Evolutionary conservation across 2,329 filamentous ascomycete genomes (phyloP), one percentile per base, ranked within the genome.

Genomic region (Shiraia sp.): DNA sequence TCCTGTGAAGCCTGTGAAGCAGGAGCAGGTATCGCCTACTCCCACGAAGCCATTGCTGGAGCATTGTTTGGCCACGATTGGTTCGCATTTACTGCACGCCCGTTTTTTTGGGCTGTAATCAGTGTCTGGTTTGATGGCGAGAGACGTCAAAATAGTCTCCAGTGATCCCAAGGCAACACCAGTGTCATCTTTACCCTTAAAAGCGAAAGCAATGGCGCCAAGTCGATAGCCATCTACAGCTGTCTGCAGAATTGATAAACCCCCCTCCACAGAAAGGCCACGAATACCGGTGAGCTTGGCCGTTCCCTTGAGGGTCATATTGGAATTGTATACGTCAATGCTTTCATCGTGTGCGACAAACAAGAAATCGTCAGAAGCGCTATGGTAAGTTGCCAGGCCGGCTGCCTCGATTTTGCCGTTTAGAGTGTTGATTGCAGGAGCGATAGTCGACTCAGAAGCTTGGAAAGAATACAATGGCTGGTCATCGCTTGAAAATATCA

Each of bases 401-500:
- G 51, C 36, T 3, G 57, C 50, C 12, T 59, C 43, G 3, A 63
- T 40, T 3, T 61, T 36, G 2, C 55, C 33, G 4, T 31, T 34
- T 0, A 54, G 38, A 14, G 45, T 60, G 12, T 42, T 40, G 10
- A 65, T 45, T 2, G 44, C 42, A 0, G 61, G 59, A 9, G 57
- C 45, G 2, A 10, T 22, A 1, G 41, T 55, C 6, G 51, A 45
- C 26, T 65, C 62, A 1, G 51, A 28, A 13, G 59, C 62, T n/a
- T 59, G 48, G 42, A 65, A 65, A 14, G 61, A 57, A 33, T 64
- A 65, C 24, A 65, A n/a, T 2, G 55, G 46, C 15, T 39, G 47
- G 27, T 59, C 57, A 12, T 64, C 53, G 3, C 47, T 58, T 1
- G 62, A 63, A 36, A 65, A 65, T 36, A 55, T 59, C 2, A 65